phyloP scores from a whole-genome alignment of 768 basidiomycete genomes.

The Clavulina sp. region DNA sequence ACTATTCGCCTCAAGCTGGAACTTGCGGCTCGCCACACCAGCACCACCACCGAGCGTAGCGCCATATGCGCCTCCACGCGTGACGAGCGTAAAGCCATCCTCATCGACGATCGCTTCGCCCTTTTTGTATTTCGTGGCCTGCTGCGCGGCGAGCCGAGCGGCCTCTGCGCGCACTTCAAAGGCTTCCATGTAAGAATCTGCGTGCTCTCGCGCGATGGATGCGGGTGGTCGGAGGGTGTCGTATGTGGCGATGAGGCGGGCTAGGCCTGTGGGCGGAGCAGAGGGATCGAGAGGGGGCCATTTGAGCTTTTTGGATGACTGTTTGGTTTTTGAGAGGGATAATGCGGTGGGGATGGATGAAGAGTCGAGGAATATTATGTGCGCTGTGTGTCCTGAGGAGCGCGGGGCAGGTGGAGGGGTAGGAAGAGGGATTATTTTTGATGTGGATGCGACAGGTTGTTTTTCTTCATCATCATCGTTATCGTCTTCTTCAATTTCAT shows the following conservation, averaged over 20 bases:
- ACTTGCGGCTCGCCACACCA: conserved; percentile 40
- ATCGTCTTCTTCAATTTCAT: conserved; percentile 13
- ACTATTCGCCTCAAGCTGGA: conserved; percentile 22
- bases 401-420: conserved; percentile 33
- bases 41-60: conserved; percentile 72
- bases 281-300: conserved; percentile 41
- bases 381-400: conserved; percentile 48
- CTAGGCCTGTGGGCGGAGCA: conserved; percentile 42
- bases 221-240: conserved; percentile 57
- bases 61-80: conserved; percentile 81
- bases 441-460: conserved; percentile 15
- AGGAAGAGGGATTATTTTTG: conserved; percentile 30
- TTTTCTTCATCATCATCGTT: conserved; percentile 22
- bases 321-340: conserved; percentile 8
- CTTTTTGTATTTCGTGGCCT: conserved; percentile 51
- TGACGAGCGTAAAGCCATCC: conserved; percentile 88
- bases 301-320: conserved; percentile 32
- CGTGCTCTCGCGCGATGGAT: conserved; percentile 54
- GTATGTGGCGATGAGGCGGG: conserved; percentile 52
- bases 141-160: conserved; percentile 24
- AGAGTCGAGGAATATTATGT: conserved; percentile 53
- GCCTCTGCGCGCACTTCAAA: conserved; percentile 48
- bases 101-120: conserved; percentile 85
- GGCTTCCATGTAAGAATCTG: conserved; percentile 56
- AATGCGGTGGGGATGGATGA: conserved; percentile 57